phyloP scores from a whole-genome alignment of 768 basidiomycete genomes.

The Tylopilus balloui region DNA sequence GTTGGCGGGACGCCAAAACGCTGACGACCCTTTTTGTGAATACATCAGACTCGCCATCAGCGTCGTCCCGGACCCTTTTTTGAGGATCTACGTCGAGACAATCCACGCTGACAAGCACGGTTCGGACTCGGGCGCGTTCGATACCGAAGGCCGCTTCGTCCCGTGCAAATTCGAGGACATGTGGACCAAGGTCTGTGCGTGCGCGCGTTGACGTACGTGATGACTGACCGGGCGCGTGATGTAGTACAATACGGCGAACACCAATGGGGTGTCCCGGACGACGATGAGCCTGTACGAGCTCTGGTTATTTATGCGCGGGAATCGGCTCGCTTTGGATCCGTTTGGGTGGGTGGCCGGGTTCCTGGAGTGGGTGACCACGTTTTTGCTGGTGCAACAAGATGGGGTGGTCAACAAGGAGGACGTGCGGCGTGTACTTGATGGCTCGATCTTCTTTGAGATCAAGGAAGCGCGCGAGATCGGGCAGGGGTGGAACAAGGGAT shows the following conservation, averaged over 20 bases:
- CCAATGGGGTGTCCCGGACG: slow-evolving; percentile 14
- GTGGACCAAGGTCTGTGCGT: slow-evolving; percentile 35
- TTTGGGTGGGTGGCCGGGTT: slow-evolving; percentile 35
- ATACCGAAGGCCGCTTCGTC: slow-evolving; percentile 39
- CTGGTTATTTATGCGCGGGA: slow-evolving; percentile 28
- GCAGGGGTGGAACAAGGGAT: slow-evolving; percentile 29
- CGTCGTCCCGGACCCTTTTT: slow-evolving; percentile 39
- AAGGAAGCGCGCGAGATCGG: slow-evolving; percentile 16
- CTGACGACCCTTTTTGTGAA: background rate
- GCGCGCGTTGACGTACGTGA: background rate
- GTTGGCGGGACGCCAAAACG: background rate
- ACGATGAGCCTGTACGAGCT: slow-evolving; percentile 30
- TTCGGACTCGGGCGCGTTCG: slow-evolving; percentile 40
- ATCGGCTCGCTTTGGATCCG: slow-evolving; percentile 34
- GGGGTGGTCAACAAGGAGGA: slow-evolving; percentile 40
- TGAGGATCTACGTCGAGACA: slow-evolving; percentile 34
- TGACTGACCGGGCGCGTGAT: background rate
- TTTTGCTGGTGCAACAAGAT: slow-evolving; percentile 37
- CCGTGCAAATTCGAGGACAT: slow-evolving; percentile 42
- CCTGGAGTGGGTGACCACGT: slow-evolving; percentile 39
- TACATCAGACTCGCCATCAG: slow-evolving; percentile 16
- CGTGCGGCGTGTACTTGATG: slow-evolving; percentile 40
- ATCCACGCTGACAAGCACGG: slow-evolving; percentile 41
- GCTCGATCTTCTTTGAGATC: slow-evolving; percentile 36
- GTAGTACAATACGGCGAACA: slow-evolving; percentile 15